These are phyloP conservation scores for Micractinium conductrix DNA, from an alignment of 139 green algal genomes.

Conservation along the genomic window DNA sequence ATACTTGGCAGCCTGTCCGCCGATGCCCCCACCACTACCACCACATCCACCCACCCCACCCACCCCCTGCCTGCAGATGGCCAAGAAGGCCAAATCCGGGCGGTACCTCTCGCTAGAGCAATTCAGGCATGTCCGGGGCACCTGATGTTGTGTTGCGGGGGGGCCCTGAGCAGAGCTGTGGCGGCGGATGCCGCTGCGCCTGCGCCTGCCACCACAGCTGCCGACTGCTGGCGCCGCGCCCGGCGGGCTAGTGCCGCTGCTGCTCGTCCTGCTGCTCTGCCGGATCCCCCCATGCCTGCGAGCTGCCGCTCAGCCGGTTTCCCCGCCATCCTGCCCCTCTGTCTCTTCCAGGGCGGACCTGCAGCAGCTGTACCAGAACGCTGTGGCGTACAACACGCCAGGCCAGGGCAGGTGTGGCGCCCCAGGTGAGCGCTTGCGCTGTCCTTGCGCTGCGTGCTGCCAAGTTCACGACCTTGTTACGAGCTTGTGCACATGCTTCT, in stretches of 20 bases:
- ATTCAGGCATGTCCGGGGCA: conserved; percentile 32
- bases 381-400: conserved; percentile 55
- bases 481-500: background rate
- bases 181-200: no score
- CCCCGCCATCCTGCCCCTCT: no score
- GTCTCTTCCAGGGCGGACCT: conserved; percentile 48
- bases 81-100: conserved; percentile 42
- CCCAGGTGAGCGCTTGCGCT: background rate
- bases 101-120: conserved; percentile 46
- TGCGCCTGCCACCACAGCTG: no score
- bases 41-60: no score
- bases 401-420: conserved; percentile 8
- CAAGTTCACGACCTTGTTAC: no score
- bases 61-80: no score
- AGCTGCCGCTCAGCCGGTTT: no score
- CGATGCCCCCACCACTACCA: no score
- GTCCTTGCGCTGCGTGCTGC: background rate
- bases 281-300: no score
- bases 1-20: no score
- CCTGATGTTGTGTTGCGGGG: no score
- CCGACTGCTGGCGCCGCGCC: background rate
- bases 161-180: no score
- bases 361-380: conserved; percentile 50
- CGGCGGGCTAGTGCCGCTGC: background rate
- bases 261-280: background rate